Percentiles rank a stretch among this genome's conserved stretches.
phyloP scores from a whole-genome alignment of 2,329 filamentous ascomycete species.

The Fusarium miscanthi region DNA sequence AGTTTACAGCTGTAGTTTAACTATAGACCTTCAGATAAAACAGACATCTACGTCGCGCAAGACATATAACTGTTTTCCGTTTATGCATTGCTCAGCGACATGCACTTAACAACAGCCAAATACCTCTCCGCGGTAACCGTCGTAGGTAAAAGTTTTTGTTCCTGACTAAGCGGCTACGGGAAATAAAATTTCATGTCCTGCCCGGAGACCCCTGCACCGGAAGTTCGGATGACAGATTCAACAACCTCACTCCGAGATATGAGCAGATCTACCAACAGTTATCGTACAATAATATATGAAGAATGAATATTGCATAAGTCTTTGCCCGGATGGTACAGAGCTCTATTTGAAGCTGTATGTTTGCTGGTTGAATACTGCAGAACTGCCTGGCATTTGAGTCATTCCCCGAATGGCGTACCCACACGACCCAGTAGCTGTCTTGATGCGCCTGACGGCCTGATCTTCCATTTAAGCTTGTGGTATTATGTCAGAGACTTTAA shows the following conservation, averaged over 20 bases:
- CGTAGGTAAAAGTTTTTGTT: fast-evolving
- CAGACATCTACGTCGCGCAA: fast-evolving
- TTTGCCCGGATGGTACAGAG: fast-evolving
- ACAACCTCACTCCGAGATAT: background rate
- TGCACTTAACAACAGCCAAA: fast-evolving
- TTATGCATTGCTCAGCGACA: fast-evolving
- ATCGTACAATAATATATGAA: fast-evolving
- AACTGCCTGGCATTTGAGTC: fast-evolving
- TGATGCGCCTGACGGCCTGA: background rate
- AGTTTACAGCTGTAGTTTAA: fast-evolving
- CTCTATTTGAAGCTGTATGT: background rate
- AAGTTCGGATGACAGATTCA: background rate
- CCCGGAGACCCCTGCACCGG: fast-evolving
- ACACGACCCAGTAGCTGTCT: background rate
- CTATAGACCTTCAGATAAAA: fast-evolving
- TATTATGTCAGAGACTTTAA: background rate
- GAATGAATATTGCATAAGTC: fast-evolving
- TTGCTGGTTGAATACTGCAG: fast-evolving
- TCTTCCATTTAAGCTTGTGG: fast-evolving
- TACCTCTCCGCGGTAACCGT: background rate
- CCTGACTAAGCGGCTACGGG: background rate
- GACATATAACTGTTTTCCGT: fast-evolving
- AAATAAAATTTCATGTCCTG: background rate
- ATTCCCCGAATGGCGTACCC: background rate
- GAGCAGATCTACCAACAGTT: background rate